These are phyloP conservation scores for Sclerotinia nivalis DNA, from an alignment of 2,329 filamentous ascomycete species.

Conservation along the genomic window DNA sequence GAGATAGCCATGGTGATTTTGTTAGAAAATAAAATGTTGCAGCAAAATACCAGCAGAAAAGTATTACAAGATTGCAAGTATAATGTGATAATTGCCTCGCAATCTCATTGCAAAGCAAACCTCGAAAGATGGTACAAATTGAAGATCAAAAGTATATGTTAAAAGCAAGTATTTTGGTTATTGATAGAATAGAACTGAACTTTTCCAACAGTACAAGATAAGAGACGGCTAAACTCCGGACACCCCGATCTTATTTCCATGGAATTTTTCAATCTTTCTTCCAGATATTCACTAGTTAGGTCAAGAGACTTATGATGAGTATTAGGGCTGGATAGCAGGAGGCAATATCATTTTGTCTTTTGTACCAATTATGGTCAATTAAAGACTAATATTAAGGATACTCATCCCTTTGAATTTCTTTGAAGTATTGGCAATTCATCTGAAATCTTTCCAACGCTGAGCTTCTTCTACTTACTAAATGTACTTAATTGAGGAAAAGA, in stretches of 20 bases:
- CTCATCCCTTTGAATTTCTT: background rate
- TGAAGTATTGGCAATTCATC: background rate
- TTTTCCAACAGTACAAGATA: background rate
- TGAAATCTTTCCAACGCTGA: too few species aligned
- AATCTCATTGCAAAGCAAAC: background rate
- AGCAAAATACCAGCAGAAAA: background rate
- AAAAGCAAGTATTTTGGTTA: background rate
- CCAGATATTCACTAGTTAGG: background rate
- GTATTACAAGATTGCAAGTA: background rate
- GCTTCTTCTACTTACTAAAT: background rate
- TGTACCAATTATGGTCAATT: background rate
- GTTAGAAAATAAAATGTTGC: background rate
- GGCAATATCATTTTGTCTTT: background rate
- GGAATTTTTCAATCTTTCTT: background rate
- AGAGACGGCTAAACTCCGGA: background rate
- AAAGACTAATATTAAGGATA: too few species aligned
- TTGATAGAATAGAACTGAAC: background rate
- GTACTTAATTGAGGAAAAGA: fast-evolving
- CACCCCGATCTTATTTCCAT: background rate
- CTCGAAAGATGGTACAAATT: background rate
- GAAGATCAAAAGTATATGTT: background rate
- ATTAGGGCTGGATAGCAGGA: background rate
- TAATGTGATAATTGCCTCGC: background rate
- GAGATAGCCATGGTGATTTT: background rate
- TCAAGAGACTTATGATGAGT: fast-evolving